A percentile compares a stretch with the other conserved stretches of the same genome.
phyloP scores from a whole-genome alignment of 176 grass and related monocot genomes.

The Aegilops bicornis region DNA sequence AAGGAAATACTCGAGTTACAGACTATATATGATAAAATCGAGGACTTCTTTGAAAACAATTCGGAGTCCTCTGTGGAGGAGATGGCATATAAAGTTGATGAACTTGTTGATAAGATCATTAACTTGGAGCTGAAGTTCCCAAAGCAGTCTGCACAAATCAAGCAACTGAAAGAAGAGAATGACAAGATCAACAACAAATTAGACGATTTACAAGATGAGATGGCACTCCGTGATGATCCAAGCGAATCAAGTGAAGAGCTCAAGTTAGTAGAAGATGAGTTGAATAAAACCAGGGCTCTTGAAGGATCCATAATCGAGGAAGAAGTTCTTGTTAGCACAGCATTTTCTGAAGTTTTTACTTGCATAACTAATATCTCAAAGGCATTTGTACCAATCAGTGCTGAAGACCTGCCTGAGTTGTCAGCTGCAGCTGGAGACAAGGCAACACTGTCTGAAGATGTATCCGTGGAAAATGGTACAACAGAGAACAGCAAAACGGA shows the following conservation, averaged over 20 bases:
- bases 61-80: slow-evolving; percentile 62
- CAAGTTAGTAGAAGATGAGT: slow-evolving; percentile 53
- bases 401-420: slow-evolving; percentile 8
- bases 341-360: slow-evolving; percentile 49
- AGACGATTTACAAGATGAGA: slow-evolving; percentile 59
- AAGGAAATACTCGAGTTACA: slow-evolving; percentile 50
- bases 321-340: slow-evolving; percentile 36
- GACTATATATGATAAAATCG: slow-evolving; percentile 57
- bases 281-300: slow-evolving; percentile 44
- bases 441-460: neutral
- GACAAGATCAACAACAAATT: slow-evolving; percentile 54
- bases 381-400: slow-evolving; percentile 36
- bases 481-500: slow-evolving; percentile 5
- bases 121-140: slow-evolving; percentile 67
- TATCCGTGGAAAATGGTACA: slow-evolving; percentile 1
- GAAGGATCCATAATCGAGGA: slow-evolving; percentile 55
- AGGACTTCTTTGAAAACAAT: slow-evolving; percentile 54
- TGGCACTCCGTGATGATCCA: slow-evolving; percentile 45
- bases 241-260: slow-evolving; percentile 50
- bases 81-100: slow-evolving; percentile 73
- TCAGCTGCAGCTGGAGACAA: slow-evolving; percentile 15
- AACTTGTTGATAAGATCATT: slow-evolving; percentile 72
- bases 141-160: slow-evolving; percentile 60
- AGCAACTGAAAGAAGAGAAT: slow-evolving; percentile 56
- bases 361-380: slow-evolving; percentile 56